Evolutionary conservation across 495 filamentous ascomycete genomes (phyloP), one percentile per base, ranked within the genome.

Genomic region (Aspergillus carlsbadensis): DNA sequence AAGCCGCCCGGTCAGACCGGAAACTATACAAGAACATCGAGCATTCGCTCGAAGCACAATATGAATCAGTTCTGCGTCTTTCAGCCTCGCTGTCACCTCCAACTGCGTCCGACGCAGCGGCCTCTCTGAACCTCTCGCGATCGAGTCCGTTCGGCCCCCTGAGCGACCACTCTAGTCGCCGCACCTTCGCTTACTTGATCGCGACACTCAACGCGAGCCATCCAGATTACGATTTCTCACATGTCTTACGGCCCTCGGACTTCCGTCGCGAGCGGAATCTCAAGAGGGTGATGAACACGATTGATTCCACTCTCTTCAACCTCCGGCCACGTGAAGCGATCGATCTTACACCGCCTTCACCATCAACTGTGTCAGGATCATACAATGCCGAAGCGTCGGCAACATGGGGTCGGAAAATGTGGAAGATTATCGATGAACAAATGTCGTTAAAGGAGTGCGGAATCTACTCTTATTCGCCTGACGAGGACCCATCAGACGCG

Each of bases 151-250:
- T 98, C 65, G 95, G 94, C 14, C 85, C 86, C 33, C 80, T 98
- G 45, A 89, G 87, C 50, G 88, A 97, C 58, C 83, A 88, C 43
- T 89, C 89, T 8, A 91, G 89, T 65, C 89, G 95, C 11, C 86
- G 92, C 44, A 96, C 90, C 0, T 98, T 94, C 72, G 92, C 94
- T 37, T 98, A 98, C 70, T 70, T 98, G 54, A 97, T 98, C 65
- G 94, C 94, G 11, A 97, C 95, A 1, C 79, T 99, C n/a, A 99
- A 99, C 62, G 93, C 93, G 1, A 92, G 88, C 36, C 92, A 99
- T 71, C 88, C 92, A 1, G 95, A 99, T 68, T 99, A 99, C 70
- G 93, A 98, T 71, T 98, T 98, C 73, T 94, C 90, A 2, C 87
- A 96, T 56, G 84, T 92, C 46, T 78, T 97, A 54, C 85, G 91